phyloP scores from a whole-genome alignment of 257 asterid genomes.

The Solanum bulbocastanum region DNA sequence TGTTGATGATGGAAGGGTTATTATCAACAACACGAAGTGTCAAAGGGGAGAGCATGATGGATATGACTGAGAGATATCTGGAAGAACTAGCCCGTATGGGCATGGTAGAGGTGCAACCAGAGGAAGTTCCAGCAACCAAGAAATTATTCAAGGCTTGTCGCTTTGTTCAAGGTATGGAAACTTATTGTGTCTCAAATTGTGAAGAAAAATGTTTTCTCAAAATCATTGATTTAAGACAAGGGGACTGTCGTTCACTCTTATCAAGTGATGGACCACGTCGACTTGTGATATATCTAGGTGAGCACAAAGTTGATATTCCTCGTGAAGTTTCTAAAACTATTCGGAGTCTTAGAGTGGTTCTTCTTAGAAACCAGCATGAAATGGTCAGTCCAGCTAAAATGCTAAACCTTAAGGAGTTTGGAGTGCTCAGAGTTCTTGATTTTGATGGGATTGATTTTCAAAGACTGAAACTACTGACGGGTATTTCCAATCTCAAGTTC shows the following conservation, averaged over 20 bases:
- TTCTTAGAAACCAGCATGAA: neutral
- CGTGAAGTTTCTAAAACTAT: neutral
- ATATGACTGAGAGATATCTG: slow-evolving; percentile 1
- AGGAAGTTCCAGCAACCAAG: neutral
- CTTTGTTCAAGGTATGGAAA: neutral
- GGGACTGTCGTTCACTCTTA: neutral
- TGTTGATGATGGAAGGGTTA: slow-evolving; percentile 6
- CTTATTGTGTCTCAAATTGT: neutral
- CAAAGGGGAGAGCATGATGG: neutral
- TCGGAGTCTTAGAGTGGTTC: neutral
- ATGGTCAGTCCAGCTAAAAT: neutral
- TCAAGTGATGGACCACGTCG: neutral
- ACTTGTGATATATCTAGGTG: neutral
- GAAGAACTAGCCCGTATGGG: neutral
- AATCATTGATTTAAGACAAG: neutral
- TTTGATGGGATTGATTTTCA: slow-evolving; percentile 14
- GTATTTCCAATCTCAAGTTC: slow-evolving; percentile 15
- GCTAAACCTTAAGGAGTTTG: neutral
- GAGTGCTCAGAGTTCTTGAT: slow-evolving; percentile 13
- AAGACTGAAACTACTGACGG: slow-evolving; percentile 2
- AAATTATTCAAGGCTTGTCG: neutral
- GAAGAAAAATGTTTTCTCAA: neutral
- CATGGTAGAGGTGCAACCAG: slow-evolving; percentile 1
- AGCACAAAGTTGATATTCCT: neutral
- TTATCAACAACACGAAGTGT: neutral